Conservation (phyloP, 306 rosid species). For the Lathyrus sativus region DNA sequence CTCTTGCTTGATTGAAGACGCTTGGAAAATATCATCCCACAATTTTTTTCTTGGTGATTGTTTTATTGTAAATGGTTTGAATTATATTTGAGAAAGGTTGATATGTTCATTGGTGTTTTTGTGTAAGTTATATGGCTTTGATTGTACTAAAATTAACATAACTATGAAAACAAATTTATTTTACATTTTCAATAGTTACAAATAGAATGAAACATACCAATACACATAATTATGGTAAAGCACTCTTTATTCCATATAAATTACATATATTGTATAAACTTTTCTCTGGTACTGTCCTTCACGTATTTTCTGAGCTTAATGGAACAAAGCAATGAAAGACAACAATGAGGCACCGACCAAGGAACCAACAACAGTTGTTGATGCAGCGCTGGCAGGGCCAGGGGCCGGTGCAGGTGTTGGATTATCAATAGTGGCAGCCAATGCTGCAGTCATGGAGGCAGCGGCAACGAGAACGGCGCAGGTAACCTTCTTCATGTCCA, state of each 20-base stretch:
- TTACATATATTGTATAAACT: constrained; percentile 10
- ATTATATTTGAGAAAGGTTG: constrained; percentile 33
- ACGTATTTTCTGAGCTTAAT: constrained; percentile 31
- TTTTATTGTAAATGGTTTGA: constrained; percentile 44
- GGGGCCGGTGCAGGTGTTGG: constrained; percentile 46
- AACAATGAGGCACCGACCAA: constrained; percentile 57
- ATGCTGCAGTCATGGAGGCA: constrained; percentile 44
- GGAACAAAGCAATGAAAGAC: constrained; percentile 57
- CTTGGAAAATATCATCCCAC: constrained; percentile 39
- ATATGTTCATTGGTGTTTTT: constrained; percentile 31
- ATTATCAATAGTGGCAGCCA: constrained; percentile 36
- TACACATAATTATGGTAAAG: background rate
- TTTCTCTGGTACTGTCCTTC: background rate
- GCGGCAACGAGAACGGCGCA: constrained; percentile 46
- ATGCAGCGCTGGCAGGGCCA: constrained; percentile 44
- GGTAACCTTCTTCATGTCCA: constrained; percentile 52
- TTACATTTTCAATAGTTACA: constrained; percentile 4
- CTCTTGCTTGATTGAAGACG: constrained; percentile 51
- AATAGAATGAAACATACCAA: background rate
- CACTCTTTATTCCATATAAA: constrained; percentile 24
- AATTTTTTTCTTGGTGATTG: constrained; percentile 39
- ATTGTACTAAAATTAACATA: constrained; percentile 19
- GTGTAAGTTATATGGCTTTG: constrained; percentile 12
- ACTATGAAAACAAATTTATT: background rate
- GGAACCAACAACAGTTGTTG: constrained; percentile 46